A percentile compares a stretch with the other conserved stretches of the same genome.
phyloP scores from a whole-genome alignment of 2,329 filamentous ascomycete genomes.

The Camillea tinctor region DNA sequence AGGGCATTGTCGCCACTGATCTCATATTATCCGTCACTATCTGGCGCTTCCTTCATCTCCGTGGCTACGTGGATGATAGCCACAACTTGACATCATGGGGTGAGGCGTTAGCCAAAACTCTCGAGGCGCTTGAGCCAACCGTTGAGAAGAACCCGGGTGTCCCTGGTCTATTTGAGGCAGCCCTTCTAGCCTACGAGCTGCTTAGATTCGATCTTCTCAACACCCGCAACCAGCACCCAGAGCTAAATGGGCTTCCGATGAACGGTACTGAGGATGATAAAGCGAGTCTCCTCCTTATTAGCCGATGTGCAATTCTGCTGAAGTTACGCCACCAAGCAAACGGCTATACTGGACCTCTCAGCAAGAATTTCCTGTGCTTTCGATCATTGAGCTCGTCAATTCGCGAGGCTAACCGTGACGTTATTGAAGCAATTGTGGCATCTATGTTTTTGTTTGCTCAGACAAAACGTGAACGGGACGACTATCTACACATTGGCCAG shows the following conservation, averaged over 20 bases:
- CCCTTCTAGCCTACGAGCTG: constrained; percentile 82
- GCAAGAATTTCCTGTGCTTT: constrained; percentile 84
- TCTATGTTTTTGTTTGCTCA: constrained; percentile 81
- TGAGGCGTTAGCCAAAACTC: constrained; percentile 68
- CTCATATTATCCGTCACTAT: constrained; percentile 70
- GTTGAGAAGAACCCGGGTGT: constrained; percentile 44
- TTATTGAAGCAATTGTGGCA: constrained; percentile 78
- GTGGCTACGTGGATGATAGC: constrained; percentile 76
- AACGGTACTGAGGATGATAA: constrained; percentile 70
- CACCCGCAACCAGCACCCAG: constrained; percentile 57
- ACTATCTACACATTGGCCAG: constrained; percentile 67
- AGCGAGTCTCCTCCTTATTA: constrained; percentile 75
- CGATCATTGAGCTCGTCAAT: constrained; percentile 80
- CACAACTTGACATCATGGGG: constrained; percentile 86
- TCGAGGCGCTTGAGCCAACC: constrained; percentile 60
- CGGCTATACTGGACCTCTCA: constrained; percentile 92
- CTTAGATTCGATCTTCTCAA: constrained; percentile 77
- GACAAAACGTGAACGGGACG: constrained; percentile 66
- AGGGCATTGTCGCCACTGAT: constrained; percentile 64
- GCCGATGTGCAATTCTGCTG: constrained; percentile 79
- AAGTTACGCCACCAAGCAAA: constrained; percentile 79
- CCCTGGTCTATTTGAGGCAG: constrained; percentile 67
- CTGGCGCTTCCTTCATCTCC: constrained; percentile 86
- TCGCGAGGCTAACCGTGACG: constrained; percentile 74
- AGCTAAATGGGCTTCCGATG: constrained; percentile 54